Conservation (phyloP, 495 filamentous ascomycete genomes). For the Lasiosphaeris hirsuta region DNA sequence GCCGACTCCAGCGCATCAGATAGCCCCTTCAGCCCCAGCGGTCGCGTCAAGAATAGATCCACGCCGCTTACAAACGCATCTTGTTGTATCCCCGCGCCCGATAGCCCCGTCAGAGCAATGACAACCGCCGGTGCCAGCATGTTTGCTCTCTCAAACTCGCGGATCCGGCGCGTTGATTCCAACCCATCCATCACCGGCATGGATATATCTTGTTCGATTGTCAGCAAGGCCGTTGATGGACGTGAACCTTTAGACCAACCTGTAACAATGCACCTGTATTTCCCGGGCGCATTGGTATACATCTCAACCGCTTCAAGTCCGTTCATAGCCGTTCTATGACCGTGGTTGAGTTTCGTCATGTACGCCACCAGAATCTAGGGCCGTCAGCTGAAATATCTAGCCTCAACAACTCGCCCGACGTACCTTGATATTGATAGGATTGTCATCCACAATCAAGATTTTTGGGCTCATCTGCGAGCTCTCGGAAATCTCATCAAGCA, state of each 20-base stretch:
- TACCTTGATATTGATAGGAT: slow-evolving; percentile 40
- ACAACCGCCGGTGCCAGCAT: slow-evolving; percentile 29
- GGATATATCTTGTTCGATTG: slow-evolving; percentile 50
- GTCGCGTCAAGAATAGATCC: slow-evolving; percentile 72
- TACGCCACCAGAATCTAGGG: slow-evolving; percentile 45
- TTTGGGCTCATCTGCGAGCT: slow-evolving; percentile 2
- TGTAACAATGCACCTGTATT: slow-evolving; percentile 44
- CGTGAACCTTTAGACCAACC: slow-evolving; percentile 6
- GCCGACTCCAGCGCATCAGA: slow-evolving; percentile 10
- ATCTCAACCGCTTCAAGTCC: slow-evolving; percentile 57
- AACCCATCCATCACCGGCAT: slow-evolving; percentile 75
- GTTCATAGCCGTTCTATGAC: slow-evolving; percentile 52
- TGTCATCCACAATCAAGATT: slow-evolving; percentile 44
- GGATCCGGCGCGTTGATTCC: slow-evolving; percentile 59
- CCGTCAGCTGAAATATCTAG: background rate
- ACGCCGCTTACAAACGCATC: slow-evolving; percentile 67
- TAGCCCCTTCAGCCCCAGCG: slow-evolving; percentile 49
- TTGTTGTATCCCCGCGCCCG: slow-evolving; percentile 57
- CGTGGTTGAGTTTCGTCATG: slow-evolving; percentile 51
- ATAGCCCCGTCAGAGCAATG: slow-evolving; percentile 69
- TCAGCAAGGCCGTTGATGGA: too few species aligned
- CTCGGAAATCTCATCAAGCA: background rate
- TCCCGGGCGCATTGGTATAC: slow-evolving; percentile 33
- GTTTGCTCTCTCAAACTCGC: slow-evolving; percentile 49
- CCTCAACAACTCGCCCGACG: background rate